A percentile compares a stretch with the other conserved stretches of the same genome.
Evolutionary conservation across 2,329 filamentous ascomycete species (phyloP).

Genomic region (Reticulascus tulasneorum): DNA sequence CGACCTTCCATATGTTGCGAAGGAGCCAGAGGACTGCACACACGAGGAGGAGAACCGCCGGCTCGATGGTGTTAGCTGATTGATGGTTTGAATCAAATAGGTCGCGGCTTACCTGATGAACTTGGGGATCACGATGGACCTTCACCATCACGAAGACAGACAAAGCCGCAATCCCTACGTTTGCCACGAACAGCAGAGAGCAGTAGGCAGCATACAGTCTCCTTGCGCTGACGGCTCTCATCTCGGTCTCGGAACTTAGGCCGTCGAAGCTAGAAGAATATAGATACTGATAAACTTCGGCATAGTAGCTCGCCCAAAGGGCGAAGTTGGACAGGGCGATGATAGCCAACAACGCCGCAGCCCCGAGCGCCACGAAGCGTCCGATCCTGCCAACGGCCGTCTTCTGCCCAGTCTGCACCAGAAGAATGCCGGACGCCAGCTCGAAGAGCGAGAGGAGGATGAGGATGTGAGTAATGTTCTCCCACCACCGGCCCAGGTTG

Average conservation of each 20-base stretch:
- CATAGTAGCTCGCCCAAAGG: slow-evolving; percentile 4
- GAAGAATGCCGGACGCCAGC: slow-evolving; percentile 7
- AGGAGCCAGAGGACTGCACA: slow-evolving; percentile 21
- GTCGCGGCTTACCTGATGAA: slow-evolving; percentile 3
- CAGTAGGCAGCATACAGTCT: slow-evolving; percentile 5
- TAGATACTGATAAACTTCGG: not conserved
- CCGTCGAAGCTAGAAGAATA: not conserved
- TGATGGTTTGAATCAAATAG: not conserved
- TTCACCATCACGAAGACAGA: not conserved
- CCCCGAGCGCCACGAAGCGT: not conserved
- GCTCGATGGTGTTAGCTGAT: slow-evolving; percentile 6
- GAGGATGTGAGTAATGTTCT: slow-evolving; percentile 1
- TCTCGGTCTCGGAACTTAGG: not conserved
- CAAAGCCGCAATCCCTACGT: not conserved
- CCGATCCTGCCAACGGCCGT: not conserved
- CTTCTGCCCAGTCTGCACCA: not conserved
- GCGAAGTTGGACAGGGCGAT: slow-evolving; percentile 3
- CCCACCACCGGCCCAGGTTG: not conserved
- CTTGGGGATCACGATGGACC: not conserved
- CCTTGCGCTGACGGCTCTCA: slow-evolving; percentile 1
- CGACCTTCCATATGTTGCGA: slow-evolving; percentile 19
- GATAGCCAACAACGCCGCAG: slow-evolving; percentile 2
- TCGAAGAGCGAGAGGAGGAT: slow-evolving; percentile 12
- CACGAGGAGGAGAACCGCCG: slow-evolving; percentile 18
- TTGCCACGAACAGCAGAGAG: not conserved